Evolutionary conservation across 2,329 filamentous ascomycete species (phyloP).

Genomic region (Samsoniella hepiali): DNA sequence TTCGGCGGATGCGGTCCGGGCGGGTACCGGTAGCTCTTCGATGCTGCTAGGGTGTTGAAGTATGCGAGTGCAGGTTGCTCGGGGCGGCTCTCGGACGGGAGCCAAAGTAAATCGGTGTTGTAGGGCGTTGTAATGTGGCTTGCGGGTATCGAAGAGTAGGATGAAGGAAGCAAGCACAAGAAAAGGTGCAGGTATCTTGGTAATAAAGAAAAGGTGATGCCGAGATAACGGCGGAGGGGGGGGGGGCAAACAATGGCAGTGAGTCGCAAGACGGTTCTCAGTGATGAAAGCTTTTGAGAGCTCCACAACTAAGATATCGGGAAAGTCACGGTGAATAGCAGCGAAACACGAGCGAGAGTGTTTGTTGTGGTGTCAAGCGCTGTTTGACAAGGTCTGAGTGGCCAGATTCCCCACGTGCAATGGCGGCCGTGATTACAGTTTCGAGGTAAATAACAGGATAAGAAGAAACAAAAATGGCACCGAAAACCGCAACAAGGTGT

Average conservation of each 20-base stretch:
- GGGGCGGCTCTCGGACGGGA: background rate
- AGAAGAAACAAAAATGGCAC: background rate
- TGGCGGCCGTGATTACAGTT: background rate
- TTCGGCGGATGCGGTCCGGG: slow-evolving; percentile 7
- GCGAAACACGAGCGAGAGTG: background rate
- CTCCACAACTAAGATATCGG: slow-evolving; percentile 2
- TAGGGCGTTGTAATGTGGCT: background rate
- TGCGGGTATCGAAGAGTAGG: background rate
- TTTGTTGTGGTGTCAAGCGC: too few species aligned
- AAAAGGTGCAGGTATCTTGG: background rate
- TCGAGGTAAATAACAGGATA: background rate
- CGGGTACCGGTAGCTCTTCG: slow-evolving; percentile 2
- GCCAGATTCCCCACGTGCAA: background rate
- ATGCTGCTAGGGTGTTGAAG: background rate
- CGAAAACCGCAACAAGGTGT: background rate
- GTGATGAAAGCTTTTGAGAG: background rate
- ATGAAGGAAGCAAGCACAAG: background rate
- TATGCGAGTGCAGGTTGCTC: background rate
- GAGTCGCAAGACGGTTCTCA: background rate
- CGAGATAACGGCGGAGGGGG: background rate
- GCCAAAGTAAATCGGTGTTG: background rate
- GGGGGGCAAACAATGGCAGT: background rate
- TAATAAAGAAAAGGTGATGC: background rate
- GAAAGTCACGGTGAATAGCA: background rate
- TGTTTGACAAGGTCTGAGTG: background rate